Evolutionary conservation across 768 basidiomycete genomes (phyloP).

Genomic region (Clavaria fumosa): DNA sequence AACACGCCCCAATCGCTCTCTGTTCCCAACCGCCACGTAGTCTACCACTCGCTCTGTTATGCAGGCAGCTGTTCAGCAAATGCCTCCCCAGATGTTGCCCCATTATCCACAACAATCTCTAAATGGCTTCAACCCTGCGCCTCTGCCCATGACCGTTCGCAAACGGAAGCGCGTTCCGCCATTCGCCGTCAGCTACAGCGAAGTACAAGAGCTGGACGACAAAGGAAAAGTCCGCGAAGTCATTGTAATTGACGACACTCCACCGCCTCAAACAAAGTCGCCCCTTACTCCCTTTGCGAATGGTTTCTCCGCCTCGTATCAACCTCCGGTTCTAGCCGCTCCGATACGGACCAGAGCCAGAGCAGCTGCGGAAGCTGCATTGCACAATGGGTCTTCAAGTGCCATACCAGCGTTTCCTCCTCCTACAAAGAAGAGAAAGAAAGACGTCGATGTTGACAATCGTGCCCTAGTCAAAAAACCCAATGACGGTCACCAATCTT

Average conservation of each 20-base stretch:
- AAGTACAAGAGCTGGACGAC: slow-evolving; percentile 75
- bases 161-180: slow-evolving; percentile 75
- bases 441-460: slow-evolving; percentile 60
- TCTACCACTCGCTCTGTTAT: slow-evolving; percentile 37
- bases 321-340: slow-evolving; percentile 58
- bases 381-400: slow-evolving; percentile 54
- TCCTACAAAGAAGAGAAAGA: slow-evolving; percentile 71
- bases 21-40: slow-evolving; percentile 32
- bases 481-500: slow-evolving; percentile 32
- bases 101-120: slow-evolving; percentile 52
- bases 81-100: slow-evolving; percentile 44
- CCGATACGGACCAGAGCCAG: slow-evolving; percentile 75
- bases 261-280: slow-evolving; percentile 67
- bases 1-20: background rate
- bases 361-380: slow-evolving; percentile 70
- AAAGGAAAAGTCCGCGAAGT: slow-evolving; percentile 68
- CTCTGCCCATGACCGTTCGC: slow-evolving; percentile 40
- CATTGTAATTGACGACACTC: slow-evolving; percentile 88
- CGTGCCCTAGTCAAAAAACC: slow-evolving; percentile 53
- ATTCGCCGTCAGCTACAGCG: slow-evolving; percentile 73
- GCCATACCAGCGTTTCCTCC: slow-evolving; percentile 44
- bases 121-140: slow-evolving; percentile 21
- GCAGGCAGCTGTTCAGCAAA: slow-evolving; percentile 59
- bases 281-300: slow-evolving; percentile 58
- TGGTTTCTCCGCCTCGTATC: slow-evolving; percentile 65